A percentile compares a stretch with the other conserved stretches of the same genome.
phyloP scores from a whole-genome alignment of 305 asterid genomes.

The Fraxinus paxiana region DNA sequence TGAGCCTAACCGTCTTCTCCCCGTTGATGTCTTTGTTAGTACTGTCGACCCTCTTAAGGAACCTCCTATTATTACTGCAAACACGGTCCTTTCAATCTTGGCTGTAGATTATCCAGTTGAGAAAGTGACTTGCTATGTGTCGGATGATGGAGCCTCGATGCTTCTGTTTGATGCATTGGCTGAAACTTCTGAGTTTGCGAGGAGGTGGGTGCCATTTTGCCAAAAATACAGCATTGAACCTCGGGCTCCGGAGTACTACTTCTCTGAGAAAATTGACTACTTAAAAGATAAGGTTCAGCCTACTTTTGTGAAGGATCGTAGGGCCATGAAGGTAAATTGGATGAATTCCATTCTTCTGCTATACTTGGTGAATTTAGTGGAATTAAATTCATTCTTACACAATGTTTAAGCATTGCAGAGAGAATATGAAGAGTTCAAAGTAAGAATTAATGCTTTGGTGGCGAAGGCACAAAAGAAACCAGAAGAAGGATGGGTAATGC shows the following conservation, averaged over 20 bases:
- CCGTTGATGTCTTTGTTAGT: conserved; percentile 66
- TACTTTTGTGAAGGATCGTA: conserved; percentile 75
- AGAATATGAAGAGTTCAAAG: conserved; percentile 79
- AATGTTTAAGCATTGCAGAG: conserved; percentile 42
- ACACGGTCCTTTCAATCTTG: conserved; percentile 68
- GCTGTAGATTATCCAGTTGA: conserved; percentile 74
- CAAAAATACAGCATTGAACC: conserved; percentile 71
- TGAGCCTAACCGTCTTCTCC: conserved; percentile 42
- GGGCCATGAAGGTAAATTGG: conserved; percentile 74
- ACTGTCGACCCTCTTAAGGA: conserved; percentile 85
- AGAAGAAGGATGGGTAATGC: conserved; percentile 90
- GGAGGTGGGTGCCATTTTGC: conserved; percentile 89
- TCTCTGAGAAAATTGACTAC: conserved; percentile 71
- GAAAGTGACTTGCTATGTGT: conserved; percentile 73
- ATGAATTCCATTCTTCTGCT: not conserved
- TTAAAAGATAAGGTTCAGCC: conserved; percentile 77
- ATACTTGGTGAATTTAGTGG: not conserved
- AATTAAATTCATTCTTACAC: not conserved
- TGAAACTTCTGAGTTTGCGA: conserved; percentile 71
- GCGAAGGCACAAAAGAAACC: conserved; percentile 90
- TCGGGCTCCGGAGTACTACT: conserved; percentile 74
- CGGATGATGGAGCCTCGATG: conserved; percentile 89
- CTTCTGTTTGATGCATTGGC: conserved; percentile 64
- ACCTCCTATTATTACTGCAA: conserved; percentile 77
- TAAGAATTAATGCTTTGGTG: conserved; percentile 64